A percentile compares a stretch with the other conserved stretches of the same genome.
These are phyloP conservation scores for Stemphylium vesicarium DNA, from an alignment of 2,329 filamentous ascomycete genomes.

Conservation along the genomic window DNA sequence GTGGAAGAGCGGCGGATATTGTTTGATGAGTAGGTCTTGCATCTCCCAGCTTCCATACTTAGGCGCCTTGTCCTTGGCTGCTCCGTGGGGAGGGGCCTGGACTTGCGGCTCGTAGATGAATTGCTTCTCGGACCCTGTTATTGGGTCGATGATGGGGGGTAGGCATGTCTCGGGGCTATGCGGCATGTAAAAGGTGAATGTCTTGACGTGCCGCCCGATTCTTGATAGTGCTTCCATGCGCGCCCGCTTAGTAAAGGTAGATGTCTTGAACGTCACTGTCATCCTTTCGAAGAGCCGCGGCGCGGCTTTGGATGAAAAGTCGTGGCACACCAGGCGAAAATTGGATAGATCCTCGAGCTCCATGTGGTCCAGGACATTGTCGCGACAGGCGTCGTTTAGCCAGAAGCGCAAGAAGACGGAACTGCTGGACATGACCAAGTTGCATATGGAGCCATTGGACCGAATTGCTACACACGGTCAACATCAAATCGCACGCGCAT, in stretches of 20 bases:
- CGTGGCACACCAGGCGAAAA: constrained; percentile 71
- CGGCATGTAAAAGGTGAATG: constrained; percentile 77
- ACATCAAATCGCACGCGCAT: constrained; percentile 10
- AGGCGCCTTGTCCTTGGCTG: constrained; percentile 65
- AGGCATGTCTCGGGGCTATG: constrained; percentile 81
- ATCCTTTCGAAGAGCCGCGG: constrained; percentile 72
- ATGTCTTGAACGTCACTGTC: constrained; percentile 73
- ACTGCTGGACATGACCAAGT: constrained; percentile 56
- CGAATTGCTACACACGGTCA: constrained; percentile 49
- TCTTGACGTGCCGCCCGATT: constrained; percentile 79
- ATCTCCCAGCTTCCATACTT: constrained; percentile 83
- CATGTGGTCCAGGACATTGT: constrained; percentile 52
- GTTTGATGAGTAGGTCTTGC: constrained; percentile 80
- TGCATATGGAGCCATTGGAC: constrained; percentile 56
- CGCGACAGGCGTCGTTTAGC: constrained; percentile 56
- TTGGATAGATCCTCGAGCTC: constrained; percentile 52
- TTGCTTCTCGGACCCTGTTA: constrained; percentile 76
- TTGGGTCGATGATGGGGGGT: constrained; percentile 80
- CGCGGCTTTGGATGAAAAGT: constrained; percentile 73
- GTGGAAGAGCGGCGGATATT: constrained; percentile 89
- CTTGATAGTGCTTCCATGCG: constrained; percentile 76
- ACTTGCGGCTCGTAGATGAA: constrained; percentile 83
- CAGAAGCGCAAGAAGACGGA: constrained; percentile 58
- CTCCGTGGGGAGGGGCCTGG: constrained; percentile 60
- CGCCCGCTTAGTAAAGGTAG: constrained; percentile 75